Percentiles rank a stretch among this genome's conserved stretches.
Evolutionary conservation across 106 monocot species (phyloP).

Genomic region (Posidonia australis): DNA sequence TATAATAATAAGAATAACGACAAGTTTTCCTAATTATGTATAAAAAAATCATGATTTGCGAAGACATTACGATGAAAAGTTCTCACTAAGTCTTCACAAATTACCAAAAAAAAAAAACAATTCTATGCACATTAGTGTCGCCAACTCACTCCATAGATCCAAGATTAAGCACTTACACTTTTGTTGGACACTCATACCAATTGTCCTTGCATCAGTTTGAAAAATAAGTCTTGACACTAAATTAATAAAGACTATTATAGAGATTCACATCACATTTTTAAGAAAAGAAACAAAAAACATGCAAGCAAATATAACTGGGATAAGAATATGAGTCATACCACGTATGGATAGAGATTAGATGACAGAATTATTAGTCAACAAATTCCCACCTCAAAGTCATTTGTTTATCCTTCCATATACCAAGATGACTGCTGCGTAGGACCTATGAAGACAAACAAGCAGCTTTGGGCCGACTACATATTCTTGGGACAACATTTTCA

Average conservation of each 20-base stretch:
- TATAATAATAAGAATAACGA: too few relatives aligned
- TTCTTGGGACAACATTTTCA: too few relatives aligned
- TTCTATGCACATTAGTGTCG: too few relatives aligned
- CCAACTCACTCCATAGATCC: too few relatives aligned
- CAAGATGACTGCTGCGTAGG: not conserved
- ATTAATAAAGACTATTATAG: not conserved
- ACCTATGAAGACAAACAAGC: conserved; percentile 45
- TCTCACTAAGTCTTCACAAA: too few relatives aligned
- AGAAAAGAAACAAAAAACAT: not conserved
- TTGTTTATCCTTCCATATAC: conserved; percentile 11
- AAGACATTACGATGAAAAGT: too few relatives aligned
- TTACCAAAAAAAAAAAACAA: too few relatives aligned
- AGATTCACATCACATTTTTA: not conserved
- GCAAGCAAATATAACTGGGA: not conserved
- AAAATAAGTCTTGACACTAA: conserved; percentile 24
- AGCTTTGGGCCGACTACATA: too few relatives aligned
- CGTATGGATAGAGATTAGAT: conserved; percentile 17
- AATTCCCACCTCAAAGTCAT: conserved; percentile 9
- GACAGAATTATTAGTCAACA: conserved; percentile 11
- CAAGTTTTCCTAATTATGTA: too few relatives aligned
- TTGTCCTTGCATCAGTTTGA: conserved; percentile 39
- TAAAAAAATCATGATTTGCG: too few relatives aligned
- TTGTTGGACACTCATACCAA: conserved; percentile 7
- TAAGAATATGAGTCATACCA: too few relatives aligned
- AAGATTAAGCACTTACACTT: too few relatives aligned